Base-by-base conservation (phyloP, 2,329 filamentous ascomycete genomes). In the Aspergillus felis region DNA sequence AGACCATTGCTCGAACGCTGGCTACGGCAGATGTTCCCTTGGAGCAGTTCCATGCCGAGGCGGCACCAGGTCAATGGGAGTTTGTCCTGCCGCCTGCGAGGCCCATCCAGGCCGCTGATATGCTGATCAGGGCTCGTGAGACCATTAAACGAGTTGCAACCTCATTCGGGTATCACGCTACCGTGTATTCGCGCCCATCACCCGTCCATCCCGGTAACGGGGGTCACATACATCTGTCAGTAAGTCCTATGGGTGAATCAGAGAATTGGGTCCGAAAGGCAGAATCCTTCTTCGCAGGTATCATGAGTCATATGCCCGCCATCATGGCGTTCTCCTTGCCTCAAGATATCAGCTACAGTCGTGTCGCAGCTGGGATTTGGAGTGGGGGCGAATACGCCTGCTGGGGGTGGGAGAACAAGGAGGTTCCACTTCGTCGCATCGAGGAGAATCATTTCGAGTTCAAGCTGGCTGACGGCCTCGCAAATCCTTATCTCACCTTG, bases 401-500 rank as follows among this genome's bases (percentile, higher is more conserved):
- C 9, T 70, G 68, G 66, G 64, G 64, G 27, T 66, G 62, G 63
- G 62, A 64, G 42, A 71, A 69, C 51, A 68, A 64, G 22, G 68
- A 68, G 42, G 61, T 57, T 1, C 57, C 65, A 8, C 55, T 71
- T 9, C 65, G 66, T 3, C 62, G 62, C n/a, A 59, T 69, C 25
- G 42, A 52, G 22, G 14, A 56, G 1, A 63, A 67, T 20, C 59
- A 61, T 20, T 68, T 68, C 50, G 68, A 69, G 55, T 29, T 69
- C 8, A 71, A 68, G 54, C 52, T 67, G 9, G 57, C 66, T 61
- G 66, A 68, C 56, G 67, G 68, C 9, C 49, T 70, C 35, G 65
- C 67, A 10, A 71, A 71, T 51, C 68, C 68, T n/a, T 71, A 70
- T 52, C 50, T 68, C n/a, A 63, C 57, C 3, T 44, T 68, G 14